Evolutionary conservation across 108 stramenopile species (phyloP).

Genomic region (Cyclotella choctawhatcheeana): DNA sequence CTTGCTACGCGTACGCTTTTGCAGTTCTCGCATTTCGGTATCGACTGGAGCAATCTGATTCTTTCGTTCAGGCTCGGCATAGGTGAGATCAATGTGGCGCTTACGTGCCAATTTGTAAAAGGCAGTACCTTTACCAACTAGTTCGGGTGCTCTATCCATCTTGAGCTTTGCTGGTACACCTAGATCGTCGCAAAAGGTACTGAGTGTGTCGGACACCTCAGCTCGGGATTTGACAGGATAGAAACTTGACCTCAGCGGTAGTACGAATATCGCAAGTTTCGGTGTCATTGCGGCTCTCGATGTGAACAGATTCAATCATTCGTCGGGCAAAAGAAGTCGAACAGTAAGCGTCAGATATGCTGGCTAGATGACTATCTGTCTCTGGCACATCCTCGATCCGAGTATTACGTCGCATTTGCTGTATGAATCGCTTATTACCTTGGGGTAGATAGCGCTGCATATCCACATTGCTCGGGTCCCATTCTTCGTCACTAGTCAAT

Average conservation of each 20-base stretch:
- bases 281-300: too few species aligned
- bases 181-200: not conserved
- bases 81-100: constrained; percentile 1
- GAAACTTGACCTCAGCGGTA: too few species aligned
- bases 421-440: too few species aligned
- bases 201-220: not conserved
- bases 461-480: not conserved
- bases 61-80: not conserved
- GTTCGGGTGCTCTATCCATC: not conserved
- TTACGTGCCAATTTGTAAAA: not conserved
- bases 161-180: not conserved
- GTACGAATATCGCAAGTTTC: too few species aligned
- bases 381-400: too few species aligned
- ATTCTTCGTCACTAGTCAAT: too few species aligned
- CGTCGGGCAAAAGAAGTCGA: too few species aligned
- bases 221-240: not conserved
- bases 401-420: too few species aligned
- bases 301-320: too few species aligned
- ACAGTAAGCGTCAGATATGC: too few species aligned
- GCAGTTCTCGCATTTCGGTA: constrained; percentile 14
- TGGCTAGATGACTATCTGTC: too few species aligned
- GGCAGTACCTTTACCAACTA: not conserved
- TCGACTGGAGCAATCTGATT: constrained; percentile 17
- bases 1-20: constrained; percentile 1
- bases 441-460: too few species aligned